These are phyloP conservation scores for Phalaenopsis hybrid DNA, from an alignment of 116 monocot species.

Conservation along the genomic window DNA sequence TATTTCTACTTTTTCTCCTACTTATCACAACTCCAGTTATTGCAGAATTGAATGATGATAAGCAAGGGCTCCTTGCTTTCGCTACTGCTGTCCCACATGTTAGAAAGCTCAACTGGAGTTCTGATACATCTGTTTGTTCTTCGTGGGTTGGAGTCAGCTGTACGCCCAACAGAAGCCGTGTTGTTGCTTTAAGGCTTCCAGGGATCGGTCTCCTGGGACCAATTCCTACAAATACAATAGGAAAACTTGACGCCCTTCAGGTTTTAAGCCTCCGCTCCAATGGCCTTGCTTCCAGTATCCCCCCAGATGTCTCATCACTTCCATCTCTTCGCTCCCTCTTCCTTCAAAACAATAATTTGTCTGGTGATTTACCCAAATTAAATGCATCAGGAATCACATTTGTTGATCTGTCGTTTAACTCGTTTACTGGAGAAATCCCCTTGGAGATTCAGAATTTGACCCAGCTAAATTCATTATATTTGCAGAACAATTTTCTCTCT, in stretches of 20 bases:
- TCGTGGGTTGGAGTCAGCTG: slow-evolving; percentile 89
- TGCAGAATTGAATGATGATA: slow-evolving; percentile 64
- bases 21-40: slow-evolving; percentile 17
- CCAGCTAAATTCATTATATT: slow-evolving; percentile 49
- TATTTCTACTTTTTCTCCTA: slow-evolving; percentile 15
- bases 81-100: slow-evolving; percentile 46
- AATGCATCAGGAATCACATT: slow-evolving; percentile 44
- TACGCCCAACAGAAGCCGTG: slow-evolving; percentile 34
- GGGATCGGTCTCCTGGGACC: slow-evolving; percentile 69
- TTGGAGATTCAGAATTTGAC: slow-evolving; percentile 49
- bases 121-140: slow-evolving; percentile 42
- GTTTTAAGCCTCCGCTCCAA: slow-evolving; percentile 84
- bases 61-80: slow-evolving; percentile 73
- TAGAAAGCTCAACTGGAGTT: slow-evolving; percentile 76
- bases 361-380: slow-evolving; percentile 51
- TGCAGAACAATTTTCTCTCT: slow-evolving; percentile 79
- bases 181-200: slow-evolving; percentile 63
- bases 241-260: slow-evolving; percentile 77
- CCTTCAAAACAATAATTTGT: slow-evolving; percentile 79
- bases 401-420: slow-evolving; percentile 82
- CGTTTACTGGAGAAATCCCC: slow-evolving; percentile 66
- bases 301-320: slow-evolving; percentile 60
- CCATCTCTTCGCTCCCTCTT: slow-evolving; percentile 62
- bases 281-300: slow-evolving; percentile 43
- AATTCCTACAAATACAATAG: slow-evolving; percentile 66